phyloP scores from a whole-genome alignment of 2,329 filamentous ascomycete species.

The Plenodomus tracheiphilus region DNA sequence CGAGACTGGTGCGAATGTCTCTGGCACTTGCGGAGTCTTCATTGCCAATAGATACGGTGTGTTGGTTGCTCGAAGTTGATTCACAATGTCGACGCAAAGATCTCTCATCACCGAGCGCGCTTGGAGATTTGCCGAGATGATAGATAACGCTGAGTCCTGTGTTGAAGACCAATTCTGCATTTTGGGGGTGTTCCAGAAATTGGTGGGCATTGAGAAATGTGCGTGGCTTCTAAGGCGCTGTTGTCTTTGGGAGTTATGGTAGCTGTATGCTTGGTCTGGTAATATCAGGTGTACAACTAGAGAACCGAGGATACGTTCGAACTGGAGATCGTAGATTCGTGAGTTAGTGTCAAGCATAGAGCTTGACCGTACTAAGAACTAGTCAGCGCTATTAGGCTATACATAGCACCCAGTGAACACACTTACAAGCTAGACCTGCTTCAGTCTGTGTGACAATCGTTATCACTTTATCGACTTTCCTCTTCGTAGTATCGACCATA shows the following conservation, averaged over 20 bases:
- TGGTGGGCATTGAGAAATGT: background rate
- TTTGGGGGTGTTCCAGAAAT: background rate
- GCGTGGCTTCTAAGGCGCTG: background rate
- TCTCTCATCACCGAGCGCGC: slow-evolving; percentile 1
- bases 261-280: too few relatives aligned
- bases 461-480: too few relatives aligned
- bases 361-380: too few relatives aligned
- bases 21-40: background rate
- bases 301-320: too few relatives aligned
- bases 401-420: too few relatives aligned
- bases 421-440: too few relatives aligned
- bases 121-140: slow-evolving; percentile 1
- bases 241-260: background rate
- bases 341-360: too few relatives aligned
- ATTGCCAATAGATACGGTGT: background rate
- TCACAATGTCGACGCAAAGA: slow-evolving; percentile 1
- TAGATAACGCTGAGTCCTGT: background rate
- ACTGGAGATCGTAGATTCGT: too few relatives aligned
- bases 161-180: background rate
- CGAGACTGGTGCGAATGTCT: background rate
- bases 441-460: too few relatives aligned
- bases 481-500: too few relatives aligned
- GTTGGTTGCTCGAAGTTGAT: background rate
- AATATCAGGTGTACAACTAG: too few relatives aligned
- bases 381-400: too few relatives aligned